A percentile compares a stretch with the other conserved stretches of the same genome.
phyloP scores from a whole-genome alignment of 805 yeast species.

The Torulaspora maleeae region DNA sequence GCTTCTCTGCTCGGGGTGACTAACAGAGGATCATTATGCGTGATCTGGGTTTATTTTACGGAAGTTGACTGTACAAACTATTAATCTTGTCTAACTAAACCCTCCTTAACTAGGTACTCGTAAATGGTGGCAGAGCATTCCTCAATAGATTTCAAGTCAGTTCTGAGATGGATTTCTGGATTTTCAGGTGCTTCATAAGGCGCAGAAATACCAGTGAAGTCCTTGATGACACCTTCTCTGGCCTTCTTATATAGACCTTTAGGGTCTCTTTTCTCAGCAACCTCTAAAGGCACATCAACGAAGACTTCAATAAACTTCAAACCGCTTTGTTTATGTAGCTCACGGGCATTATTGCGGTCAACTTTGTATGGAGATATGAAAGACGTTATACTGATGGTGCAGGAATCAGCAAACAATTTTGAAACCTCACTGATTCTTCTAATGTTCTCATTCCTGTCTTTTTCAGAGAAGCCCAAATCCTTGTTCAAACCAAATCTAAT shows the following conservation, averaged over 20 bases:
- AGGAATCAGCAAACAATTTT: conserved; percentile 89
- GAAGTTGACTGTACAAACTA: conserved; percentile 3
- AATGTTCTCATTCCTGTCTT: conserved; percentile 90
- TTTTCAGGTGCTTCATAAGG: conserved; percentile 89
- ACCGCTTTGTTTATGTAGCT: conserved; percentile 67
- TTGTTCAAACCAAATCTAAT: conserved; percentile 92
- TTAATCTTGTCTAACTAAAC: conserved; percentile 23
- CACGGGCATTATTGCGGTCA: conserved; percentile 83
- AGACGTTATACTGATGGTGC: conserved; percentile 80
- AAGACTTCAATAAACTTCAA: conserved; percentile 86
- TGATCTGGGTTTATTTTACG: neutral
- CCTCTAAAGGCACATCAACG: conserved; percentile 88
- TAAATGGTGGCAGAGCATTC: conserved; percentile 71
- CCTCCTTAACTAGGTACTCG: conserved; percentile 56
- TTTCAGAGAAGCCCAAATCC: conserved; percentile 88
- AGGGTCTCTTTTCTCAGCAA: conserved; percentile 96
- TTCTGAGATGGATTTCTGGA: conserved; percentile 79
- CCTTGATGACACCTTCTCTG: conserved; percentile 87
- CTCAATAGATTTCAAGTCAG: conserved; percentile 68
- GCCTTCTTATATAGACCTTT: conserved; percentile 97
- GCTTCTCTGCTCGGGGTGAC: neutral
- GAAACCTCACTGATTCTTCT: conserved; percentile 94
- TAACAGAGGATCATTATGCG: neutral
- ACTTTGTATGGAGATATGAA: conserved; percentile 87
- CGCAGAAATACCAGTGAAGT: conserved; percentile 92